These are phyloP conservation scores for Colletotrichum siamense DNA, from an alignment of 2,329 filamentous ascomycete species.

Conservation along the genomic window DNA sequence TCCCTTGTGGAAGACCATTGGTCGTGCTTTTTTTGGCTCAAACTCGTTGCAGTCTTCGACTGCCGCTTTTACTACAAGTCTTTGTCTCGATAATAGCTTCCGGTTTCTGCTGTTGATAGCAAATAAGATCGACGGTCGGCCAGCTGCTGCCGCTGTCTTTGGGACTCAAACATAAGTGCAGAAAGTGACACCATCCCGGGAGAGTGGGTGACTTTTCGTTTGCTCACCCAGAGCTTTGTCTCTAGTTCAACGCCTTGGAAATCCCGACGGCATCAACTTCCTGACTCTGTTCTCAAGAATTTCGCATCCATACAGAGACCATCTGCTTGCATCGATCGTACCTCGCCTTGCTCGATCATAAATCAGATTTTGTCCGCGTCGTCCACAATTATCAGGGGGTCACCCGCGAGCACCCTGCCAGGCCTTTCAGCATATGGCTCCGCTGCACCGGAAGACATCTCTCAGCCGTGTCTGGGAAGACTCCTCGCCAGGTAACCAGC, in stretches of 20 bases:
- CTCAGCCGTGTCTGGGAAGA: not conserved
- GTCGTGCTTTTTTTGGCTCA: not conserved
- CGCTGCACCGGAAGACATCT: not conserved
- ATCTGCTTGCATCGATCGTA: not conserved
- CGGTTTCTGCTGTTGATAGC: not conserved
- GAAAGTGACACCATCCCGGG: not conserved
- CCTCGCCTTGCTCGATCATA: not conserved
- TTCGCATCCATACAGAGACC: not conserved
- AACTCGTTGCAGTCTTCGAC: not conserved
- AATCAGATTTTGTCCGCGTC: not conserved
- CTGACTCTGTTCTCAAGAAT: not conserved
- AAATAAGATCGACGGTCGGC: not conserved
- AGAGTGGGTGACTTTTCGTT: not conserved
- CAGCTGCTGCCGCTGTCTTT: not conserved
- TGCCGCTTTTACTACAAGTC: not conserved
- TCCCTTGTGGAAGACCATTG: not conserved
- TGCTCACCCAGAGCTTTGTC: not conserved
- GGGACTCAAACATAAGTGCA: not conserved
- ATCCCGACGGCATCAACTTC: not conserved
- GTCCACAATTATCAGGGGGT: not conserved
- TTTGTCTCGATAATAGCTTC: not conserved
- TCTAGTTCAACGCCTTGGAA: not conserved
- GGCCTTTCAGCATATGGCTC: not conserved
- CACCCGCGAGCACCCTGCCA: not conserved
- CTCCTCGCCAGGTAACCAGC: not conserved